A percentile compares a stretch with the other conserved stretches of the same genome.
Conservation (phyloP, 2,329 filamentous ascomycete species). For the Chaetomiaceae sp. region DNA sequence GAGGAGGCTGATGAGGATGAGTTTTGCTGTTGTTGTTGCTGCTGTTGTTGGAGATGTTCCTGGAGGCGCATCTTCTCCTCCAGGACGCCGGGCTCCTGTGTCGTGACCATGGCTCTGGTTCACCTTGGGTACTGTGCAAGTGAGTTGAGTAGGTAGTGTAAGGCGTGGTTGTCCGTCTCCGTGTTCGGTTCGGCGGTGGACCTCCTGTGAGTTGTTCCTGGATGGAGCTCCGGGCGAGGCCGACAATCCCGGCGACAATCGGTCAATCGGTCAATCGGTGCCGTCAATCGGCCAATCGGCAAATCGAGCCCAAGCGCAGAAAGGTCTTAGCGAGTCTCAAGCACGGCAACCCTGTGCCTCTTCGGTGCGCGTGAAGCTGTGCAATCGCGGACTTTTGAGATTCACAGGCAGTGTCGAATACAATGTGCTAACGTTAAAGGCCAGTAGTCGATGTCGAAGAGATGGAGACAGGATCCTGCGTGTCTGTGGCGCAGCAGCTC, state of each 20-base stretch:
- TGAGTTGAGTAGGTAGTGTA: too few relatives aligned
- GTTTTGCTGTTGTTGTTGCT: neutral
- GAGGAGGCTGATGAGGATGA: neutral
- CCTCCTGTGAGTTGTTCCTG: neutral
- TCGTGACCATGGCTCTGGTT: neutral
- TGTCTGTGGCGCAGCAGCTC: conserved; percentile 7
- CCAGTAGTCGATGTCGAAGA: too few relatives aligned
- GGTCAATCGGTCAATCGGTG: neutral
- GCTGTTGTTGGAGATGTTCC: neutral
- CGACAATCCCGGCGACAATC: neutral
- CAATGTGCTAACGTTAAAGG: too few relatives aligned
- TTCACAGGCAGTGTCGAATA: too few relatives aligned
- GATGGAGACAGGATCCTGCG: too few relatives aligned
- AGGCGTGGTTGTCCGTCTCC: neutral
- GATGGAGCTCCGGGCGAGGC: neutral
- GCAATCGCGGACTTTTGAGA: too few relatives aligned
- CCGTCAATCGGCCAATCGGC: too few relatives aligned
- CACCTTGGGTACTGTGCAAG: too few relatives aligned
- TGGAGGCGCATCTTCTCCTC: conserved; percentile 12
- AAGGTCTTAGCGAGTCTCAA: too few relatives aligned
- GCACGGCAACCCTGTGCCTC: too few relatives aligned
- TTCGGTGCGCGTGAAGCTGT: too few relatives aligned
- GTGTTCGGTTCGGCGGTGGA: neutral
- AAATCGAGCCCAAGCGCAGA: too few relatives aligned
- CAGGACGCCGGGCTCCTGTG: neutral